These are phyloP conservation scores for Myxozyma geophila DNA, from an alignment of 805 yeast genomes.

Conservation along the genomic window DNA sequence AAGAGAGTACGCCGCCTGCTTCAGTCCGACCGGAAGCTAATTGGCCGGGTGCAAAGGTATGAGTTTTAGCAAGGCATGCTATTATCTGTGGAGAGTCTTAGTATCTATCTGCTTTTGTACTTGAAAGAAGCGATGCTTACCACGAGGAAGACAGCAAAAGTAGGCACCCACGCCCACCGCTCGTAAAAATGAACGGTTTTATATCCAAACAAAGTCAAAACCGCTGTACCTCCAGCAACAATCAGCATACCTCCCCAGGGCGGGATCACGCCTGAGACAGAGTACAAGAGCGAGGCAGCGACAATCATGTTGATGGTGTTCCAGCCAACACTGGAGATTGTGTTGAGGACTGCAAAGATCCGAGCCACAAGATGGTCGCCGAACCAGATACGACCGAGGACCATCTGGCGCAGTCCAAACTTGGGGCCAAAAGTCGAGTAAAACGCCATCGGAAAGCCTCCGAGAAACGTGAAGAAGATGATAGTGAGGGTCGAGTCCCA, in stretches of 20 bases:
- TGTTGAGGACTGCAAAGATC: conserved; percentile 74
- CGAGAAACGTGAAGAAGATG: conserved; percentile 73
- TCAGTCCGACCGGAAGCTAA: conserved; percentile 63
- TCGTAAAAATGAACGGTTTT: conserved; percentile 79
- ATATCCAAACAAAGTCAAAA: conserved; percentile 84
- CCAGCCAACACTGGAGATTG: conserved; percentile 92
- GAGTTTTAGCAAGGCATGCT: conserved; percentile 70
- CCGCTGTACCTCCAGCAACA: conserved; percentile 63
- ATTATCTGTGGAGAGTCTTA: conserved; percentile 45
- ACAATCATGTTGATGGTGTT: conserved; percentile 90
- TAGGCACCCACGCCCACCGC: conserved; percentile 91
- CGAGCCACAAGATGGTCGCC: conserved; percentile 73
- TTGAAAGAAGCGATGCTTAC: conserved; percentile 44
- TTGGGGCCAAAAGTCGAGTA: conserved; percentile 82
- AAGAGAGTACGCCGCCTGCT: conserved; percentile 79
- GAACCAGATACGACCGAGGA: conserved; percentile 72
- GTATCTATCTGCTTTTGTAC: not conserved
- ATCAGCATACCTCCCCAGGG: conserved; percentile 90
- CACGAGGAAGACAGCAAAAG: conserved; percentile 69
- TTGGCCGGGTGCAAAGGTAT: conserved; percentile 63
- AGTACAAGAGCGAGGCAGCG: conserved; percentile 79
- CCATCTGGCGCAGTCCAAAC: conserved; percentile 86
- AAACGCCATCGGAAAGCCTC: conserved; percentile 78
- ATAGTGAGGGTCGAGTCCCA: conserved; percentile 71
- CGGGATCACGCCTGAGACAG: conserved; percentile 73